A percentile compares a stretch with the other conserved stretches of the same genome.
phyloP scores from a whole-genome alignment of 169 alveolate genomes.

The Plasmodium chabaudi region DNA sequence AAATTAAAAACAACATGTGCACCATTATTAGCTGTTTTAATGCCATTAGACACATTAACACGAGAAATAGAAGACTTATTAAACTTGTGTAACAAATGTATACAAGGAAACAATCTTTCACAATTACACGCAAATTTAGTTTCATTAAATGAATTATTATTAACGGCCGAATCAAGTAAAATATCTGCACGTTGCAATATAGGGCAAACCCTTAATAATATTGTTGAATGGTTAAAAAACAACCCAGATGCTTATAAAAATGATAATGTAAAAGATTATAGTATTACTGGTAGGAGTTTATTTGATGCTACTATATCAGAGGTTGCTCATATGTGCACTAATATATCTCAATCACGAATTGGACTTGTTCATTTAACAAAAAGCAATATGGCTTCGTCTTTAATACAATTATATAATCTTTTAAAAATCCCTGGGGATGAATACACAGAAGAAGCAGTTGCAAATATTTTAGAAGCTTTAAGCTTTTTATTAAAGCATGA shows the following conservation, averaged over 20 bases:
- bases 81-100: slow-evolving; percentile 84
- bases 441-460: slow-evolving; percentile 82
- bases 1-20: slow-evolving; percentile 89
- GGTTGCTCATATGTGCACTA: slow-evolving; percentile 77
- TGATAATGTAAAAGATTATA: slow-evolving; percentile 67
- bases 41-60: slow-evolving; percentile 92
- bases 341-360: slow-evolving; percentile 79
- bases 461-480: slow-evolving; percentile 81
- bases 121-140: slow-evolving; percentile 79
- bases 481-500: slow-evolving; percentile 88
- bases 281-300: slow-evolving; percentile 77
- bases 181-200: slow-evolving; percentile 82
- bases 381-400: slow-evolving; percentile 20
- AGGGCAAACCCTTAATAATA: slow-evolving; percentile 55
- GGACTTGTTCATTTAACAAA: slow-evolving; percentile 83
- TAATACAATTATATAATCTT: slow-evolving; percentile 26
- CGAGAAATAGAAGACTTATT: slow-evolving; percentile 87
- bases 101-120: slow-evolving; percentile 77
- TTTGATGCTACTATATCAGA: slow-evolving; percentile 81
- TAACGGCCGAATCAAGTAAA: slow-evolving; percentile 82
- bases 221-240: slow-evolving; percentile 73
- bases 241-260: slow-evolving; percentile 56
- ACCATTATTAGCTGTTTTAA: slow-evolving; percentile 89
- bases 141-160: slow-evolving; percentile 83
- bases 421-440: slow-evolving; percentile 69